Evolutionary conservation across 225 moss, liverwort and hornwort species (phyloP).

Genomic region (Lunularia cruciata): DNA sequence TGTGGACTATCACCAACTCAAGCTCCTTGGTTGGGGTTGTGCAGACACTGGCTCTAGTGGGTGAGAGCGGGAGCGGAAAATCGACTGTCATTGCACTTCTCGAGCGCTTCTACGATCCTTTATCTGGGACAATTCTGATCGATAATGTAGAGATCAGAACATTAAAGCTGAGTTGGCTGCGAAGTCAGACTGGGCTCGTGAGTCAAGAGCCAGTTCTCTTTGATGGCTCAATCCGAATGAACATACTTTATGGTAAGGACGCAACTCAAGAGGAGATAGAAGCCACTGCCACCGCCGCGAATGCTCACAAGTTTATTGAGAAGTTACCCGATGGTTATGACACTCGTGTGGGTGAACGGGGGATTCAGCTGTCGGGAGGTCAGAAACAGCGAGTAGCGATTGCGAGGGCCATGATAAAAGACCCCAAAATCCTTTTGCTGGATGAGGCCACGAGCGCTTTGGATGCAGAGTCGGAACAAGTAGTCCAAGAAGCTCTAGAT

Average conservation of each 20-base stretch:
- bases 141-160: slow-evolving; percentile 28
- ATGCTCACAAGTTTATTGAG: slow-evolving; percentile 42
- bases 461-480: slow-evolving; percentile 30
- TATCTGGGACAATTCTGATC: slow-evolving; percentile 27
- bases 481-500: slow-evolving; percentile 31
- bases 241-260: slow-evolving; percentile 40
- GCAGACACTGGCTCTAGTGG: slow-evolving; percentile 38
- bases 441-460: slow-evolving; percentile 32
- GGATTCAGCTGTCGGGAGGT: slow-evolving; percentile 24
- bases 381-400: slow-evolving; percentile 36
- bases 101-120: slow-evolving; percentile 44
- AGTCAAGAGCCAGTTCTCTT: slow-evolving; percentile 44
- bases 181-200: slow-evolving; percentile 37
- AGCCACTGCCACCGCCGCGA: slow-evolving; percentile 34
- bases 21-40: not conserved
- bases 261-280: slow-evolving; percentile 35
- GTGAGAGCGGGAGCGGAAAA: slow-evolving; percentile 43
- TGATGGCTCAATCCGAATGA: slow-evolving; percentile 25
- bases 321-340: slow-evolving; percentile 31
- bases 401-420: slow-evolving; percentile 23
- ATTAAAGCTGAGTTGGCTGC: slow-evolving; percentile 31
- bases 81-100: slow-evolving; percentile 41
- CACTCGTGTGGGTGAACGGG: slow-evolving; percentile 29
- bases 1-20: too few species aligned
- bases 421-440: slow-evolving; percentile 20